These are phyloP conservation scores for Thermothelomyces thermophilus DNA, from an alignment of 2,329 filamentous ascomycete genomes.

Conservation along the genomic window DNA sequence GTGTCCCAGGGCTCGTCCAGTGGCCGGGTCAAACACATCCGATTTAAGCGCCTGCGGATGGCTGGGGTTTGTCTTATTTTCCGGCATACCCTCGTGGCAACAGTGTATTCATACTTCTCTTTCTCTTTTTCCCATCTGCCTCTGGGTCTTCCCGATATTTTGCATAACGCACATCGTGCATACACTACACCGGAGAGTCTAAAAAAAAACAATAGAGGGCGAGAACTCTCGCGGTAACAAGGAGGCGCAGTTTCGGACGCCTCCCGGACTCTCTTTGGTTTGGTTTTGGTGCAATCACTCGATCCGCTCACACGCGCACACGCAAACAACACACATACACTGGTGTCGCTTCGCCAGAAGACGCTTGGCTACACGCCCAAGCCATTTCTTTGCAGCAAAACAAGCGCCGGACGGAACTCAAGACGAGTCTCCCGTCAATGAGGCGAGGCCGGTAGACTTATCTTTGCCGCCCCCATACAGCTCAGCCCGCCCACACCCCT, in stretches of 20 bases:
- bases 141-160: constrained; percentile 12
- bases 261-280: background rate
- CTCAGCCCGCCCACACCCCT: constrained; percentile 15
- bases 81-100: constrained; percentile 31
- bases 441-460: constrained; percentile 23
- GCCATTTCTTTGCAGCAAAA: constrained; percentile 27
- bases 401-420: constrained; percentile 30
- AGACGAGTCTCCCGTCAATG: constrained; percentile 15
- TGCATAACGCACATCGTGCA: constrained; percentile 12
- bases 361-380: constrained; percentile 5
- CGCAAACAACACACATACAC: too few relatives aligned
- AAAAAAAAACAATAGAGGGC: background rate
- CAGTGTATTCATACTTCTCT: constrained; percentile 10
- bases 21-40: constrained; percentile 35
- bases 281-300: too few relatives aligned
- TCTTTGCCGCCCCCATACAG: constrained; percentile 31
- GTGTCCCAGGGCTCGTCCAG: constrained; percentile 31
- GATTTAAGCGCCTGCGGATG: constrained; percentile 38
- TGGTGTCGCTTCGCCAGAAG: too few relatives aligned
- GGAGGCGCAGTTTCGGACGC: constrained; percentile 2
- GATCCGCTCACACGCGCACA: too few relatives aligned
- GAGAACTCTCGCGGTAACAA: constrained; percentile 5
- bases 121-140: constrained; percentile 14
- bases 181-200: constrained; percentile 12
- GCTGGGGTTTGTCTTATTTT: constrained; percentile 37